Percentiles rank a stretch among this genome's conserved stretches.
Evolutionary conservation across 2,329 filamentous ascomycete genomes (phyloP).

Genomic region (Fusarium solani-melongenae): DNA sequence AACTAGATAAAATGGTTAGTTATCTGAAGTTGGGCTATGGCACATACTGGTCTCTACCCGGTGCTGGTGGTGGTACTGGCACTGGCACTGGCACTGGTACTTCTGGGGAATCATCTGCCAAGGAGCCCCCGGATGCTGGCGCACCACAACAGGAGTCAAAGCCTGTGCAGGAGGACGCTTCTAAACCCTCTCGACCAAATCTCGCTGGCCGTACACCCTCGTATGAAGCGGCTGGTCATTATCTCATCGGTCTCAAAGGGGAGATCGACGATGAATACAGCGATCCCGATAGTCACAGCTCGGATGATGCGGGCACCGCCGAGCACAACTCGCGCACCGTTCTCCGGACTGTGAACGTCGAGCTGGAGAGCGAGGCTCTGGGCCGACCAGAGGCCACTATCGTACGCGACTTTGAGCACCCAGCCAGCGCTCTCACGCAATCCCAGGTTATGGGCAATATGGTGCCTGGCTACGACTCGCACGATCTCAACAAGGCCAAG

Average conservation of each 20-base stretch:
- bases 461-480: conserved; percentile 49
- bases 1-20: conserved; percentile 67
- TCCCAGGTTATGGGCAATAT: conserved; percentile 50
- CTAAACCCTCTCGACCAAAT: conserved; percentile 18
- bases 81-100: conserved; percentile 42
- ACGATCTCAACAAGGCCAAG: conserved; percentile 64
- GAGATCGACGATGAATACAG: conserved; percentile 63
- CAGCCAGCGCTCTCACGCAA: conserved; percentile 46
- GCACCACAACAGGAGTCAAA: conserved; percentile 25
- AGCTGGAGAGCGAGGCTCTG: conserved; percentile 61
- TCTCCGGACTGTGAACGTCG: conserved; percentile 74
- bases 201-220: conserved; percentile 34
- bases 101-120: conserved; percentile 28
- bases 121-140: conserved; percentile 20
- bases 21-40: conserved; percentile 76
- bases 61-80: conserved; percentile 12
- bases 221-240: conserved; percentile 58
- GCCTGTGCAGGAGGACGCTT: conserved; percentile 5
- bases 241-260: conserved; percentile 75
- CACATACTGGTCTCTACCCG: conserved; percentile 69
- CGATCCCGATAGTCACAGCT: conserved; percentile 46
- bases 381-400: conserved; percentile 57
- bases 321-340: conserved; percentile 66
- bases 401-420: conserved; percentile 57
- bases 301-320: conserved; percentile 45